Evolutionary conservation across 768 basidiomycete genomes (phyloP), one percentile per base, ranked within the genome.

Genomic region (Tricholoma terreum): DNA sequence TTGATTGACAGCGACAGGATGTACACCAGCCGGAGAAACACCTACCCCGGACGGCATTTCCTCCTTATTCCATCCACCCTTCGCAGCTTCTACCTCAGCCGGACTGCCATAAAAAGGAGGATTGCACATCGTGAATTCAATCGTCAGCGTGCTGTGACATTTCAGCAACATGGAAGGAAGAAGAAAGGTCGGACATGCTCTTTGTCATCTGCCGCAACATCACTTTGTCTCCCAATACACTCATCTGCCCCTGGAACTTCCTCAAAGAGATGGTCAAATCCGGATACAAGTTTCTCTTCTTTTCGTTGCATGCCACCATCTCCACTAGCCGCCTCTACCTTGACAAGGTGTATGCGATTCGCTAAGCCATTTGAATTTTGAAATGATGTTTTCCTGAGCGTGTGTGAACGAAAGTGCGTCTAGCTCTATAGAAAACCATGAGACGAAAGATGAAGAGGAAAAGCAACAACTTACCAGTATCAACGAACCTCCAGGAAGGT

Each of bases 81-180:
- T 27, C 6, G 24, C 24, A 6, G 24, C 66, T 0, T 64, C 60
- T 7, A 94, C 80, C 56, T 98, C 96, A 30, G 86, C 83, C 0
- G 70, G 65, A 57, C 85, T 90, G n/a, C 76, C 67, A 66, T 97
- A 98, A 71, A 99, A 99, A 0, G 96, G 96, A 0, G 96, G 96
- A 69, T 98, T 99, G 73, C 95, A 98, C 85, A 98, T 92, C 0
- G 86, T 84, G 61, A 96, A 93, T 56, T 89, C 83, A 64, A 86
- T 84, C 3, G 83, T 85, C 54, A 59, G 53, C n/a, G 58, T 6
- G 24, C 24, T 27, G 24, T 68, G 66, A 50, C 53, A 61, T 45
- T 50, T 58, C 24, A 27, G 24, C 24, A 6, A 27, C 6, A 27
- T 27, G 6, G 24, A 14, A 4, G 17, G 1, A 12, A 10, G 19